Base-by-base conservation (phyloP, 140 eudicot genomes). In the Stevia rebaudiana region DNA sequence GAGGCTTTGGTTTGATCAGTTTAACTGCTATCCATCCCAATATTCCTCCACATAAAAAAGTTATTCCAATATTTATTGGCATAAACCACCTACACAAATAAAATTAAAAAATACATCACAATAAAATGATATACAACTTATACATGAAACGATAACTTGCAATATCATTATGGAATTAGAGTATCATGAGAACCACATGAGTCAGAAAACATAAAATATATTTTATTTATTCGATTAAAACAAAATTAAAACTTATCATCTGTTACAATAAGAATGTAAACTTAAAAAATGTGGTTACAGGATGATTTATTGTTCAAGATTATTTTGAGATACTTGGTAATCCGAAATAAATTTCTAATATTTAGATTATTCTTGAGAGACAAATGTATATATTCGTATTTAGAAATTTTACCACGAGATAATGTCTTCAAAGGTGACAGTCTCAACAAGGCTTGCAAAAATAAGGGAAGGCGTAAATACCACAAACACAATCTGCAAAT, bases 401-500 rank as follows among this genome's bases (percentile, higher is more conserved):
- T 49, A 53, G 66, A 43, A 73, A 39, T 17, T 3, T 57, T 82
- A 90, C 98, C 90, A 84, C 18, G 95, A 80, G 82, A 91, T 76
- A 1, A 87, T 82, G 80, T 91, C 95, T 57, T 91, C 46, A 64
- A 87, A 66, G 25, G 94, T 79, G 43, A 91, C 95, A 2, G 91
- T 84, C 78, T 81, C 77, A 11, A 87, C 89, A 51, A 91, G 88
- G 81, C 86, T 82, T 58, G 95, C 67, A 70, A 87, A 87, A 71
- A 84, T 74, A 47, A 91, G 85, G 7, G 94, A 62, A 12, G 98
- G 98, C 0, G 98, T 87, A 64, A 91, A 90, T 42, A 81, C 82
- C 76, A 79, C 56, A 66, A 87, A 91, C 74, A 91, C 98, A 48
- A 91, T 84, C 95, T 91, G 91, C 91, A 80, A 22, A 63, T 56